Evolutionary conservation across 768 basidiomycete species (phyloP), one percentile per base, ranked within the genome.

Genomic region (Hygrocybe punicea): DNA sequence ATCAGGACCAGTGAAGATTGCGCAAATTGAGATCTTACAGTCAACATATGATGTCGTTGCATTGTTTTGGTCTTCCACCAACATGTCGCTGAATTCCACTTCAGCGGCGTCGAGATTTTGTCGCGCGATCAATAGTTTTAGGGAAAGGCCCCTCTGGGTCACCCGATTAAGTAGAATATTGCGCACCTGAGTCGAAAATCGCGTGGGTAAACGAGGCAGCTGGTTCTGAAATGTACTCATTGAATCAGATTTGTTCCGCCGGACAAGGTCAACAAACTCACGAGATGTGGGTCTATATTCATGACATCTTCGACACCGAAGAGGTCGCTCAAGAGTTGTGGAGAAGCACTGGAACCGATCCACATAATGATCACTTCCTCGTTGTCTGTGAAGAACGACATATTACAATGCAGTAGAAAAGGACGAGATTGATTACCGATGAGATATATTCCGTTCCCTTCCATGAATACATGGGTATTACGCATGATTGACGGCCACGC

Each of bases 1-100:
- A 56, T 59, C 60, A 60, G 57, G 19, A 33, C 40, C 25, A 54
- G n/a, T 37, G 19, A 53, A n/a, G 34, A 45, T 24, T 35, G 11
- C 24, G 48, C 10, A 39, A 3, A 34, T 23, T 34, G 47, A 51
- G 47, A 37, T 19, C 86, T 61, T 65, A 96, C 93, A 94, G 68
- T 97, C 93, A 5, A 86, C 72, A 72, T 96, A 97, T 1, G 91
- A 87, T 84, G 95, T 82, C 0, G 87, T 88, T n/a, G 91, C 94
- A 64, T 96, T 97, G 67, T 99, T 99, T 69, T 88, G 84, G 72
- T 99, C 97, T 75, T 99, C 97, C 23, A 97, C 85, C 11, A 99
- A 79, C 90, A 97, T 90, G 73, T 99, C 97, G 61, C 89, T 90
- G 65, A 96, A 98, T 70, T 98, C 97, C 45, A 98, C 83, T 74